Evolutionary conservation across 176 grass and related monocot genomes (phyloP), one percentile per base, ranked within the genome.

Genomic region (Calamus simplicifolius): DNA sequence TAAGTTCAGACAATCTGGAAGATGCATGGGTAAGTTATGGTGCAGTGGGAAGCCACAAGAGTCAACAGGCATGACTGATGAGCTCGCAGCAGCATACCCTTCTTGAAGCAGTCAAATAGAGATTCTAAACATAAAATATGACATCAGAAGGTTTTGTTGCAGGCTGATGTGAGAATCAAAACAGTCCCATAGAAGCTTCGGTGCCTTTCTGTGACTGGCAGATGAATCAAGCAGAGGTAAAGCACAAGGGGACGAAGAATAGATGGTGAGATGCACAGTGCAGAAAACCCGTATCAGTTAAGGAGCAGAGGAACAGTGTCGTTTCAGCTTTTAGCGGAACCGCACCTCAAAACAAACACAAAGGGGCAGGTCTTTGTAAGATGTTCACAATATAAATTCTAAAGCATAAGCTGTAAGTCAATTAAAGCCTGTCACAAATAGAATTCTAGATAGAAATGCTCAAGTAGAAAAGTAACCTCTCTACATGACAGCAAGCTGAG

Each of bases 281-380:
- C 26, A 31, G 26, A 28, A 60, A 60, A 60, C 58, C 58, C 29
- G 16, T 19, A 16, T 60, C 58, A 60, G 27, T 35, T 30, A 60
- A 60, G 58, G 58, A 60, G 58, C 29, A 60, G 58, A 43, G 12
- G 35, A 60, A 17, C 58, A 16, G 58, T 60, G 58, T 60, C 26
- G 27, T 60, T 60, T 60, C 58, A 35, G 58, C 16, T n/a, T 30
- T 30, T 60, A 60, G 58, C 58, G 38, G 58, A 60, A 60, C 29
- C 58, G n/a, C 58, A 60, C 28, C 58, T 38, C 58, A 60, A 60
- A 60, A 12, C 15, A 60, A 60, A n/a, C 15, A 60, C 28, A 38
- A 60, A 60, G 25, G 28, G 17, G 38, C 26, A 60, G 16, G 16
- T 60, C 58, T 31, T 60, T 35, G 27, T 60, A 60, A 60, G 58